Evolutionary conservation across 371 early-diverging fungal genomes (phyloP).

Genomic region (Lichtheimia ramosa): DNA sequence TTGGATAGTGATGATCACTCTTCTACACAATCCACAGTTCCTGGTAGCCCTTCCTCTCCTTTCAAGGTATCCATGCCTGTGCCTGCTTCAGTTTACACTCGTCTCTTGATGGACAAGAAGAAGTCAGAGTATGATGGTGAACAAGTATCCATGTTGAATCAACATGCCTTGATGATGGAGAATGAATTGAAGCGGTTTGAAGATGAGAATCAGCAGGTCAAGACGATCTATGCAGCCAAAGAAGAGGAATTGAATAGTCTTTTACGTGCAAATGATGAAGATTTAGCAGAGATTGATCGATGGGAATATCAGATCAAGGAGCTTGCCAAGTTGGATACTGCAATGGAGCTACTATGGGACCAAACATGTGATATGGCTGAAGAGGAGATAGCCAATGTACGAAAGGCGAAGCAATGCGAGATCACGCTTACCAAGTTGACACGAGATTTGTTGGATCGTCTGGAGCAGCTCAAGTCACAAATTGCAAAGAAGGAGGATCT

Average conservation of each 20-base stretch:
- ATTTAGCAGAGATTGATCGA: not conserved
- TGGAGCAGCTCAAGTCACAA: not conserved
- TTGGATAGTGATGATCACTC: too few species aligned
- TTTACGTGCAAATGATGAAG: not conserved
- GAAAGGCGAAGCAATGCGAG: not conserved
- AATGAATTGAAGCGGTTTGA: not conserved
- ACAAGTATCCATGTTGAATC: not conserved
- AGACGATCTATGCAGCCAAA: not conserved
- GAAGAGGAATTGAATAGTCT: not conserved
- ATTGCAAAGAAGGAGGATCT: not conserved
- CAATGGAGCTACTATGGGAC: not conserved
- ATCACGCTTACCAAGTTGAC: not conserved
- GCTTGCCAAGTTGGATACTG: not conserved
- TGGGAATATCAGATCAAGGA: not conserved
- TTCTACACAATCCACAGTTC: too few species aligned
- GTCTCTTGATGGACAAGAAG: not conserved
- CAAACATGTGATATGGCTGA: not conserved
- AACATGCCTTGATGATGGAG: not conserved
- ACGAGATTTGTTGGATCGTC: not conserved
- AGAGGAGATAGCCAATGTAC: not conserved
- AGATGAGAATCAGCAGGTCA: not conserved
- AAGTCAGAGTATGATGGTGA: too few species aligned
- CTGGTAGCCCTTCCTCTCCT: too few species aligned
- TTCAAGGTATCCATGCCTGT: too few species aligned
- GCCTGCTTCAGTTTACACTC: not conserved